Evolutionary conservation across 1,284 basidiomycete species (phyloP).

Genomic region (Trichosporon coremiiforme): DNA sequence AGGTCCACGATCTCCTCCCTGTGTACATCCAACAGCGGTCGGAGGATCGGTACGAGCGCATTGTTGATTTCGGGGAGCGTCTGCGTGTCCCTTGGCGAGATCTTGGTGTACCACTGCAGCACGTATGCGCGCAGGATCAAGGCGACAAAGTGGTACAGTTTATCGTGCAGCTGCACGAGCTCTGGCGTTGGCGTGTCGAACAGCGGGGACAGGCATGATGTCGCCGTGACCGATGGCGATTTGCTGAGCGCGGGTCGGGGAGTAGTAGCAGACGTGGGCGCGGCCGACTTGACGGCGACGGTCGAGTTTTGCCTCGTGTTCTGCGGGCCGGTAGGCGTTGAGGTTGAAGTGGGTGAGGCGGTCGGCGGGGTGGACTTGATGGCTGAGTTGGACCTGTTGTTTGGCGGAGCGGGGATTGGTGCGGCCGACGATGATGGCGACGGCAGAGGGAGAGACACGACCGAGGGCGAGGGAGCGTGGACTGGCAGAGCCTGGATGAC

Average conservation of each 20-base stretch:
- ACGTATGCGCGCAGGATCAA: slow-evolving; percentile 42
- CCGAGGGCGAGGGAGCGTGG: neutral
- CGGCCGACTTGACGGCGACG: neutral
- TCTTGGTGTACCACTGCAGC: slow-evolving; percentile 45
- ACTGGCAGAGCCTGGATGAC: neutral
- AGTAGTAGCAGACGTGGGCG: neutral
- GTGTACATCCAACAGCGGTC: slow-evolving; percentile 30
- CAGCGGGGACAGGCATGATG: slow-evolving; percentile 15
- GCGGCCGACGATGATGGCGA: neutral
- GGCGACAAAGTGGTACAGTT: slow-evolving; percentile 29
- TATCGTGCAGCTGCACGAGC: slow-evolving; percentile 24
- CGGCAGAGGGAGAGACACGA: neutral
- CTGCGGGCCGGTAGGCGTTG: neutral
- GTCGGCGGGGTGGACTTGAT: too few relatives aligned
- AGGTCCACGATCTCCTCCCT: slow-evolving; percentile 30
- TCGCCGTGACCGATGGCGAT: neutral
- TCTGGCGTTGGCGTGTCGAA: slow-evolving; percentile 17
- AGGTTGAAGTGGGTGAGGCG: neutral
- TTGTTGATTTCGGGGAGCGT: slow-evolving; percentile 27
- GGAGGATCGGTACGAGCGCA: slow-evolving; percentile 32
- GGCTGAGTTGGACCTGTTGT: too few relatives aligned
- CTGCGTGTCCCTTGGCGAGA: slow-evolving; percentile 44
- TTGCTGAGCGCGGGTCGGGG: neutral
- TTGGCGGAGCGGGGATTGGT: neutral
- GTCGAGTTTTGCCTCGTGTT: too few relatives aligned